These are phyloP conservation scores for Nidula niveotomentosa DNA, from an alignment of 1,284 basidiomycete species.

Conservation along the genomic window DNA sequence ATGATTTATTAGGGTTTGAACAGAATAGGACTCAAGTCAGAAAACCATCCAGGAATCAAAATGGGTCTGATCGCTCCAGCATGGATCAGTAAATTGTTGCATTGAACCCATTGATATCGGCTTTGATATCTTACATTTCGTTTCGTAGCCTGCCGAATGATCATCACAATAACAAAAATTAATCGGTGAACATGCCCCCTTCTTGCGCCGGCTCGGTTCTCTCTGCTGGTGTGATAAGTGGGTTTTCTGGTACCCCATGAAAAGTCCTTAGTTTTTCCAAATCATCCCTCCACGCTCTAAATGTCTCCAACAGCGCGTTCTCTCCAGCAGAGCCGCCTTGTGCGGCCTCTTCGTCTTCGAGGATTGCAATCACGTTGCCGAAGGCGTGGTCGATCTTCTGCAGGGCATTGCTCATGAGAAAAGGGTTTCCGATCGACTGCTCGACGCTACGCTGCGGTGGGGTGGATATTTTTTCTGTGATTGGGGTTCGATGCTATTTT, in stretches of 20 bases:
- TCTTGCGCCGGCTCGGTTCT: not conserved
- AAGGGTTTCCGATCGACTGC: conserved; percentile 35
- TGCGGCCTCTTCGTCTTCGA: conserved; percentile 33
- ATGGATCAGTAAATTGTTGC: too few species aligned
- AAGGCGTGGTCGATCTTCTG: conserved; percentile 36
- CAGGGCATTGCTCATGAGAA: conserved; percentile 34
- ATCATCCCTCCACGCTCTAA: conserved; percentile 34
- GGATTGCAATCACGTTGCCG: conserved; percentile 32
- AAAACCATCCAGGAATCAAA: not conserved
- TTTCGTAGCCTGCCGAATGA: too few species aligned
- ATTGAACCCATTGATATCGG: too few species aligned
- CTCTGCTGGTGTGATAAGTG: too few species aligned
- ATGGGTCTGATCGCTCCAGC: not conserved
- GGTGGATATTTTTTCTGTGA: not conserved
- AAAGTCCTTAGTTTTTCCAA: conserved; percentile 22
- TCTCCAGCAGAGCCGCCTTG: conserved; percentile 26
- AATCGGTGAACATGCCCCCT: conserved; percentile 10
- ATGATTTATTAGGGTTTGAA: too few species aligned
- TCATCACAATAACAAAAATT: not conserved
- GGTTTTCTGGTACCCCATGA: too few species aligned
- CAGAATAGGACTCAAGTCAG: not conserved
- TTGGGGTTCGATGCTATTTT: not conserved
- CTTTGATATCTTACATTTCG: too few species aligned
- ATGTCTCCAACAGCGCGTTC: conserved; percentile 29
- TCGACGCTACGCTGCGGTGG: conserved; percentile 6